Evolutionary conservation across 2,329 filamentous ascomycete species (phyloP).

Genomic region (Verticillium nubilum): DNA sequence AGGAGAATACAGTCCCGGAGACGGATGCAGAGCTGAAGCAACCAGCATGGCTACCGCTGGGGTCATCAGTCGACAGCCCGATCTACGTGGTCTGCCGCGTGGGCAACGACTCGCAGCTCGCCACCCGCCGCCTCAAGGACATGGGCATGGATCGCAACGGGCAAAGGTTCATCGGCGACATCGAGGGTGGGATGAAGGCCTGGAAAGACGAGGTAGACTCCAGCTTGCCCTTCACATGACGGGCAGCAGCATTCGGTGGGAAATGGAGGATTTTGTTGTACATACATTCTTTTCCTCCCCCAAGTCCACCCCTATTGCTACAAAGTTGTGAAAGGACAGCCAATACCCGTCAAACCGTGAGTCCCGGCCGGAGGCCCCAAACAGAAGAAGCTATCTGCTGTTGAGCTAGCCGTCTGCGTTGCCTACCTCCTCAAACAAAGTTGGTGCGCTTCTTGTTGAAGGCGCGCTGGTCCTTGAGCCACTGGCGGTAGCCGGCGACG

Average conservation of each 20-base stretch:
- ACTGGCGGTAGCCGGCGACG: conserved; percentile 84
- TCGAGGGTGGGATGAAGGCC: conserved; percentile 64
- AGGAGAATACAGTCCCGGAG: conserved; percentile 26
- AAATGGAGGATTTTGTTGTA: conserved; percentile 15
- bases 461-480: conserved; percentile 95
- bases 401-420: background rate
- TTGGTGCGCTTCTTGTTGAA: conserved; percentile 86
- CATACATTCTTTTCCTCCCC: conserved; percentile 13
- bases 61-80: conserved; percentile 36
- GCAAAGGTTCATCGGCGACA: conserved; percentile 60
- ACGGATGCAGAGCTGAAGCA: conserved; percentile 11
- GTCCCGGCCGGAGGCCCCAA: background rate
- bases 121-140: conserved; percentile 59
- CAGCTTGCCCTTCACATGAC: conserved; percentile 46
- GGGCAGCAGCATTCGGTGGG: conserved; percentile 1
- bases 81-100: conserved; percentile 70
- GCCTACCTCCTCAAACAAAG: conserved; percentile 42
- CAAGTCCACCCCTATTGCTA: conserved; percentile 5
- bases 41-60: conserved; percentile 31
- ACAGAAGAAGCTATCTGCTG: conserved; percentile 4
- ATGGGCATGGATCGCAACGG: conserved; percentile 47
- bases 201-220: conserved; percentile 67
- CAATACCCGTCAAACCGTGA: background rate
- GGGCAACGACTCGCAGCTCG: conserved; percentile 74
- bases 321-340: conserved; percentile 4